Conservation (phyloP, 2,329 filamentous ascomycete genomes). For the Cryphonectria naterciae region DNA sequence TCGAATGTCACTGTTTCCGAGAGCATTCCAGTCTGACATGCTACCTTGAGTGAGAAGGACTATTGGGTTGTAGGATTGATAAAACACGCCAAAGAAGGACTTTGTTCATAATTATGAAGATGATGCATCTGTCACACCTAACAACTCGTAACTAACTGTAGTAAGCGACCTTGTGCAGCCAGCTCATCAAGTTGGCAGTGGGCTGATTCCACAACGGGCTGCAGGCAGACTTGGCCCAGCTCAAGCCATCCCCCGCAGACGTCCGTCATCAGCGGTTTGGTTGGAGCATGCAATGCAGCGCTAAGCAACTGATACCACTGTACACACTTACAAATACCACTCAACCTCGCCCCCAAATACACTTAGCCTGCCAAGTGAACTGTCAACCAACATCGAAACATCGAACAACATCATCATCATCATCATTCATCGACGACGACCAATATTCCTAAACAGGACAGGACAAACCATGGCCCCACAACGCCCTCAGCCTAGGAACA, state of each 20-base stretch:
- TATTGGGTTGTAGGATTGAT: neutral
- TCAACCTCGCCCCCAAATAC: neutral
- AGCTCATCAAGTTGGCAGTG: neutral
- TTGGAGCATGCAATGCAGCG: no score
- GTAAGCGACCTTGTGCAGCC: neutral
- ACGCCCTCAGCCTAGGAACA: conserved; percentile 17
- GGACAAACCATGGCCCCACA: conserved; percentile 21
- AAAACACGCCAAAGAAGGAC: neutral
- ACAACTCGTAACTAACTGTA: neutral
- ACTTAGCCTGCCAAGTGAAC: neutral
- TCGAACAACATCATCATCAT: neutral
- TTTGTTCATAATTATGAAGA: neutral
- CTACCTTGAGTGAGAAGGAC: neutral
- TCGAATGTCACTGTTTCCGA: neutral
- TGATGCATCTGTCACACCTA: neutral
- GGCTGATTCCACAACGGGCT: neutral
- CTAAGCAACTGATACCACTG: no score
- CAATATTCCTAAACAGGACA: neutral
- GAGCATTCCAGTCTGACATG: neutral
- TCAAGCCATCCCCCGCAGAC: neutral
- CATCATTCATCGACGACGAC: neutral
- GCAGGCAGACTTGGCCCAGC: no score
- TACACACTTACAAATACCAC: neutral
- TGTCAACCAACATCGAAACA: neutral
- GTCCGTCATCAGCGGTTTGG: neutral